Evolutionary conservation across 2,329 filamentous ascomycete species (phyloP).

Genomic region (Ascocoryne sarcoides): DNA sequence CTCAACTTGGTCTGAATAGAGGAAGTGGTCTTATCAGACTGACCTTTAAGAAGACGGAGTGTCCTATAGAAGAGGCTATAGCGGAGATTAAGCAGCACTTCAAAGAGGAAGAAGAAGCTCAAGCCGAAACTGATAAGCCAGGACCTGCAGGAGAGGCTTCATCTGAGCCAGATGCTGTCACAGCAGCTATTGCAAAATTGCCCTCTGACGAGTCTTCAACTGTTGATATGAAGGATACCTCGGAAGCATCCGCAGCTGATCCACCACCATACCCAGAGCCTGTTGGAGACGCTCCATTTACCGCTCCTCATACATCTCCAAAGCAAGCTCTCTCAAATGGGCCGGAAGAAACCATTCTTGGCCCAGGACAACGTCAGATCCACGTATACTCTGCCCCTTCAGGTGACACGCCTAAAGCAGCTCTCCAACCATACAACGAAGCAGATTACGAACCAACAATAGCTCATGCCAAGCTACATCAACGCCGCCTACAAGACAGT

Average conservation of each 20-base stretch:
- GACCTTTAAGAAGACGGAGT: slow-evolving; percentile 65
- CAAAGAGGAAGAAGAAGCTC: slow-evolving; percentile 27
- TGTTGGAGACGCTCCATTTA: slow-evolving; percentile 2
- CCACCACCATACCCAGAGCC: slow-evolving; percentile 4
- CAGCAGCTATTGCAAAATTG: slow-evolving; percentile 14
- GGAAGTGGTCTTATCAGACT: slow-evolving; percentile 74
- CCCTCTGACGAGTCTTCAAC: slow-evolving; percentile 7
- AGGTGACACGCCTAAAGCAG: slow-evolving; percentile 66
- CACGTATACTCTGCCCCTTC: slow-evolving; percentile 72
- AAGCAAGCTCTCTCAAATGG: too few species aligned
- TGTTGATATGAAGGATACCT: slow-evolving; percentile 4
- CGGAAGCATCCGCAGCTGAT: slow-evolving; percentile 3
- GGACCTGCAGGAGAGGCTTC: slow-evolving; percentile 11
- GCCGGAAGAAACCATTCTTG: slow-evolving; percentile 12
- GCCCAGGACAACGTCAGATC: slow-evolving; percentile 40
- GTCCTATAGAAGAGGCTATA: slow-evolving; percentile 80
- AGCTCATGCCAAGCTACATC: slow-evolving; percentile 67
- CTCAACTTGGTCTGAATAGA: slow-evolving; percentile 77
- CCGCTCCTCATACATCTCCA: slow-evolving; percentile 4
- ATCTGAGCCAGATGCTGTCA: slow-evolving; percentile 2
- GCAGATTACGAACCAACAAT: slow-evolving; percentile 69
- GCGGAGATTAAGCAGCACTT: slow-evolving; percentile 71
- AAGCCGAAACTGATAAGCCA: slow-evolving; percentile 6
- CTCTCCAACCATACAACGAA: slow-evolving; percentile 57
- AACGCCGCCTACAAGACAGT: slow-evolving; percentile 52